phyloP scores from a whole-genome alignment of 345 rosid species.

The Physaria fendleri region DNA sequence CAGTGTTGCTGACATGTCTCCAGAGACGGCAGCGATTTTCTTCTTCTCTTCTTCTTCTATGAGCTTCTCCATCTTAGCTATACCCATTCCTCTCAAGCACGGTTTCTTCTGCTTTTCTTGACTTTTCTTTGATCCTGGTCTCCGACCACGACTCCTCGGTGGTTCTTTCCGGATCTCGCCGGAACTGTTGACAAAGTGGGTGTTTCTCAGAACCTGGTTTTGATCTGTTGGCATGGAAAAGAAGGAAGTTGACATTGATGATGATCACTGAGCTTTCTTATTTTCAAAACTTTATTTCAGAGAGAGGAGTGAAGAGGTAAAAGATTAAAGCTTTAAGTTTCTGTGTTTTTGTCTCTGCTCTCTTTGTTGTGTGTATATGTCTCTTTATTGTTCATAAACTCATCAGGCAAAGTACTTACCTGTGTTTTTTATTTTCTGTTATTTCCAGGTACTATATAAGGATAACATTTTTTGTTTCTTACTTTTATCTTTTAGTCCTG shows the following conservation, averaged over 20 bases:
- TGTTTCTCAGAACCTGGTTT: conserved; percentile 12
- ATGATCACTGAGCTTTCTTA: conserved; percentile 15
- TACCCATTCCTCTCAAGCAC: conserved; percentile 72
- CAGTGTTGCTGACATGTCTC: background rate
- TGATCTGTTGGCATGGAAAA: conserved; percentile 11
- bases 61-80: conserved; percentile 57
- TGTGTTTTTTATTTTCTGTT: conserved; percentile 24
- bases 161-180: conserved; percentile 21
- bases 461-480: conserved; percentile 8
- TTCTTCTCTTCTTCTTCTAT: conserved; percentile 42
- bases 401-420: conserved; percentile 24
- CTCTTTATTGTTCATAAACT: conserved; percentile 9
- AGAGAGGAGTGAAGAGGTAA: conserved; percentile 9
- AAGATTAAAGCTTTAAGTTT: conserved; percentile 8
- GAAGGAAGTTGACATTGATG: conserved; percentile 29
- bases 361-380: conserved; percentile 9
- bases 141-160: conserved; percentile 28
- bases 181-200: background rate
- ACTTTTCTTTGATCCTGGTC: conserved; percentile 21
- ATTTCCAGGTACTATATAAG: conserved; percentile 34
- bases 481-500: conserved; percentile 5
- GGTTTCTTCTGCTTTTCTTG: conserved; percentile 40
- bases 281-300: background rate
- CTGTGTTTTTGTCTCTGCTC: conserved; percentile 13
- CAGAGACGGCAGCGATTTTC: background rate